phyloP scores from a whole-genome alignment of 176 grass and related monocot species.

The Typha latifolia region DNA sequence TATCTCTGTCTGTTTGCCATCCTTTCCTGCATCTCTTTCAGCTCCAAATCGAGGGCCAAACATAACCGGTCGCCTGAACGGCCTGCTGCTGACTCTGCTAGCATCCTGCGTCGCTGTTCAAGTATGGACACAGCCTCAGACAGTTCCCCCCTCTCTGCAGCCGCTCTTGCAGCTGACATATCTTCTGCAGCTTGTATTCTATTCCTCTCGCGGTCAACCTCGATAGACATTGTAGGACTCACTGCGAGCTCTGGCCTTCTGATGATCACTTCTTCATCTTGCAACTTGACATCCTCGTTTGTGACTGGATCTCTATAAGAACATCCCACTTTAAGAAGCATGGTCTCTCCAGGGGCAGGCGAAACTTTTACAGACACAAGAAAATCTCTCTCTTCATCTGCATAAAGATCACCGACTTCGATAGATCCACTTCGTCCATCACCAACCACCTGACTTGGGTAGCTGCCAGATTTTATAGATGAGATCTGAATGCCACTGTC shows the following conservation, averaged over 20 bases:
- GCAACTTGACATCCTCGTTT: slow-evolving; percentile 44
- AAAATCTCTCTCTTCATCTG: slow-evolving; percentile 88
- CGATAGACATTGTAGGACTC: slow-evolving; percentile 5
- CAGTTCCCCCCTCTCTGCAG: slow-evolving; percentile 46
- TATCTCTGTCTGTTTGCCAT: slow-evolving; percentile 63
- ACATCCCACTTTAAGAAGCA: slow-evolving; percentile 54
- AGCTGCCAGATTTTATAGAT: slow-evolving; percentile 76
- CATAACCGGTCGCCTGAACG: slow-evolving; percentile 40
- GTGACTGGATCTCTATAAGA: slow-evolving; percentile 61
- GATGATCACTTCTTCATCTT: slow-evolving; percentile 11
- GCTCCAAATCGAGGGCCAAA: slow-evolving; percentile 50
- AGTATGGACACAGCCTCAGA: slow-evolving; percentile 56
- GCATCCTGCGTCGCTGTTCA: slow-evolving; percentile 30
- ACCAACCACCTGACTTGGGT: slow-evolving; percentile 46
- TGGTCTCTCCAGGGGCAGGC: slow-evolving; percentile 25
- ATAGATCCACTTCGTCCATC: slow-evolving; percentile 56
- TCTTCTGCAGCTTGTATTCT: slow-evolving; percentile 58
- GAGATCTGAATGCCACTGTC: slow-evolving; percentile 51
- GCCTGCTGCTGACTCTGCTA: slow-evolving; percentile 37
- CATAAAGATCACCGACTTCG: slow-evolving; percentile 64
- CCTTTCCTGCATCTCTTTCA: slow-evolving; percentile 80
- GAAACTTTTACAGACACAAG: slow-evolving; percentile 54
- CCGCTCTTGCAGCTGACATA: slow-evolving; percentile 57
- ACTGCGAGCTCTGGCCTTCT: background rate
- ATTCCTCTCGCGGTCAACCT: slow-evolving; percentile 46